Percentiles rank a stretch among this genome's conserved stretches.
Evolutionary conservation across 352 stramenopile species (phyloP).

Genomic region (Globisporangium rhizosaccharum): DNA sequence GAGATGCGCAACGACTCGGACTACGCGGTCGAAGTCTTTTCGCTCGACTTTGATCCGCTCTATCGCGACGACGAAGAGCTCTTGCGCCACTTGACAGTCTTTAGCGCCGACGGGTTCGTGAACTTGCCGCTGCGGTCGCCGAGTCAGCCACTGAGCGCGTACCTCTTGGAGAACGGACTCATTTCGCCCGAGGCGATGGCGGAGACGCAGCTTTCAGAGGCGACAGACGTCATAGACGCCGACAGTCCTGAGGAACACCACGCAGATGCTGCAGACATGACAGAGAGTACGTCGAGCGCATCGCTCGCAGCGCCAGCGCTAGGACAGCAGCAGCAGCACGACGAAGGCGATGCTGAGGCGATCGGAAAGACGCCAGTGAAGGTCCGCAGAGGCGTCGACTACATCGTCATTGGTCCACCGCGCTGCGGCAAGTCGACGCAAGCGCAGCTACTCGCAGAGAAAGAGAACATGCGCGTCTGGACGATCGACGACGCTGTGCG

Average conservation of each 20-base stretch:
- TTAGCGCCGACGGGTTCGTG: slow-evolving; percentile 57
- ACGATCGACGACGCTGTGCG: slow-evolving; percentile 72
- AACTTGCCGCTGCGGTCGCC: slow-evolving; percentile 65
- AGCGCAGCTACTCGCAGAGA: slow-evolving; percentile 63
- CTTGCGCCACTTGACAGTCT: slow-evolving; percentile 50
- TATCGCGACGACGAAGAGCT: slow-evolving; percentile 87
- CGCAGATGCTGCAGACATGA: neutral
- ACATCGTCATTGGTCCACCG: slow-evolving; percentile 77
- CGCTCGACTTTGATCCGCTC: slow-evolving; percentile 79
- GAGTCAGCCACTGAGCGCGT: slow-evolving; percentile 55
- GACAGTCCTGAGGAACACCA: neutral
- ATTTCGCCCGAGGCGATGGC: slow-evolving; percentile 9
- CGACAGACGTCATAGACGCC: neutral
- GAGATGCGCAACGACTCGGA: slow-evolving; percentile 87
- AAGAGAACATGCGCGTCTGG: slow-evolving; percentile 60
- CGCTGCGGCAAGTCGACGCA: slow-evolving; percentile 78
- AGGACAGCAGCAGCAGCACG: neutral
- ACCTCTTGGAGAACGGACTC: slow-evolving; percentile 44
- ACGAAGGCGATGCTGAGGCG: neutral
- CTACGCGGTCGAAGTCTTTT: slow-evolving; percentile 89
- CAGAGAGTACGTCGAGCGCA: neutral
- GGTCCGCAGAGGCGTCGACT: slow-evolving; percentile 51
- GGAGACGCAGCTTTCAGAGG: neutral
- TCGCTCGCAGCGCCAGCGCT: neutral
- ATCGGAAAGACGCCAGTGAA: neutral